Conservation (phyloP, 768 basidiomycete species). For the Pulveroboletus sp. region DNA sequence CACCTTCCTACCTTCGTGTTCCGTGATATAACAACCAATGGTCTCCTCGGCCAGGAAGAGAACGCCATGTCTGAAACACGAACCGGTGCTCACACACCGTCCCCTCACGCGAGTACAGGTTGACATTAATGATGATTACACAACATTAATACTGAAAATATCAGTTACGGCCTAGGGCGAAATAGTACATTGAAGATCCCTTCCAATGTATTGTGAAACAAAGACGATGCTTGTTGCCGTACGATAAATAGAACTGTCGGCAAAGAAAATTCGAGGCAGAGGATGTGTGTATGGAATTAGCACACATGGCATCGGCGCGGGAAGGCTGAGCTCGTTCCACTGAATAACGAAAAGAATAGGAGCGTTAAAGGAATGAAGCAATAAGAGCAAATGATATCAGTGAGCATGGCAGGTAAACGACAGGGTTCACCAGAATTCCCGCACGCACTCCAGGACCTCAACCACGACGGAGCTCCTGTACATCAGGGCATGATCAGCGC, state of each 20-base stretch:
- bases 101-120: constrained; percentile 17
- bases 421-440: constrained; percentile 46
- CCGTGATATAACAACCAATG: too few relatives aligned
- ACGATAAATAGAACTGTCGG: constrained; percentile 16
- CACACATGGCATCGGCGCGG: not conserved
- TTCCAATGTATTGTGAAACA: constrained; percentile 20
- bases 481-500: constrained; percentile 92
- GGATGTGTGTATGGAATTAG: constrained; percentile 7
- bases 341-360: constrained; percentile 5
- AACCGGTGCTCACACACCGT: not conserved
- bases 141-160: constrained; percentile 29
- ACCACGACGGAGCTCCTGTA: constrained; percentile 84
- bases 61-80: not conserved
- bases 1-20: not conserved
- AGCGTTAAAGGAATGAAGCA: constrained; percentile 17
- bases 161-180: constrained; percentile 21
- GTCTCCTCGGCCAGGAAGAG: not conserved
- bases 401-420: not conserved
- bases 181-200: constrained; percentile 30
- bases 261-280: constrained; percentile 5
- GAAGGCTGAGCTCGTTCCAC: constrained; percentile 15
- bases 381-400: constrained; percentile 7
- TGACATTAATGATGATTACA: constrained; percentile 31
- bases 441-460: constrained; percentile 71
- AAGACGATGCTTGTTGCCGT: constrained; percentile 14